phyloP scores from a whole-genome alignment of 352 stramenopile genomes.

The Pythium utonaiense region DNA sequence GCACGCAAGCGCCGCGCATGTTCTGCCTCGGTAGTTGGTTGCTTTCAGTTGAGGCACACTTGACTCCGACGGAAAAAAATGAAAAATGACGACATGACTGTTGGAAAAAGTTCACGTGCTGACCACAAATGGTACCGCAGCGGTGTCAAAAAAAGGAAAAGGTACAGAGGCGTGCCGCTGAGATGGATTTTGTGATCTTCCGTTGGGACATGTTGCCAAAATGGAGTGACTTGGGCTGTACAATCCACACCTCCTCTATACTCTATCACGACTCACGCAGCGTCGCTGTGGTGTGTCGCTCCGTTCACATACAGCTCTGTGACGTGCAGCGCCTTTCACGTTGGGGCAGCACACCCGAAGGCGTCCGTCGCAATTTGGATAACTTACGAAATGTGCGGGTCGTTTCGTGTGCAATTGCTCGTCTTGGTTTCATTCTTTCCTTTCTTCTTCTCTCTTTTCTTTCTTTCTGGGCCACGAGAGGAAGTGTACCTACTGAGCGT shows the following conservation, averaged over 20 bases:
- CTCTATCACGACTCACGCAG: too few relatives aligned
- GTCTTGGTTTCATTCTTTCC: neutral
- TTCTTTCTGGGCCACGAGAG: neutral
- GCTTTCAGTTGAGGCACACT: neutral
- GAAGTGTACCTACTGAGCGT: conserved; percentile 1
- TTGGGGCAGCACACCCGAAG: too few relatives aligned
- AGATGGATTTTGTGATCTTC: neutral
- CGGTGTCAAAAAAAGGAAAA: too few relatives aligned
- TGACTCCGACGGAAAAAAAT: neutral
- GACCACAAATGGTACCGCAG: neutral
- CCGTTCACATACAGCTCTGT: too few relatives aligned
- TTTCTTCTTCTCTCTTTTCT: conserved; percentile 4
- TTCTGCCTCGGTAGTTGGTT: too few relatives aligned
- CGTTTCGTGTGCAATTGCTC: conserved; percentile 2
- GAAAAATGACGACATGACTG: neutral
- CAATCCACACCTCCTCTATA: too few relatives aligned
- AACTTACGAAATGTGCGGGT: neutral
- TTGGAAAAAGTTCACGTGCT: neutral
- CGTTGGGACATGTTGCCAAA: neutral
- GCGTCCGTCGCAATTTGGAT: too few relatives aligned
- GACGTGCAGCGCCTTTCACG: too few relatives aligned
- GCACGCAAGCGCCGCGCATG: neutral
- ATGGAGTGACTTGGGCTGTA: too few relatives aligned
- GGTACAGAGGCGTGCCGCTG: too few relatives aligned
- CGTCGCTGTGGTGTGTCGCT: too few relatives aligned